Conservation (phyloP, 495 filamentous ascomycete genomes). For the Hyaloscypha finlandica region DNA sequence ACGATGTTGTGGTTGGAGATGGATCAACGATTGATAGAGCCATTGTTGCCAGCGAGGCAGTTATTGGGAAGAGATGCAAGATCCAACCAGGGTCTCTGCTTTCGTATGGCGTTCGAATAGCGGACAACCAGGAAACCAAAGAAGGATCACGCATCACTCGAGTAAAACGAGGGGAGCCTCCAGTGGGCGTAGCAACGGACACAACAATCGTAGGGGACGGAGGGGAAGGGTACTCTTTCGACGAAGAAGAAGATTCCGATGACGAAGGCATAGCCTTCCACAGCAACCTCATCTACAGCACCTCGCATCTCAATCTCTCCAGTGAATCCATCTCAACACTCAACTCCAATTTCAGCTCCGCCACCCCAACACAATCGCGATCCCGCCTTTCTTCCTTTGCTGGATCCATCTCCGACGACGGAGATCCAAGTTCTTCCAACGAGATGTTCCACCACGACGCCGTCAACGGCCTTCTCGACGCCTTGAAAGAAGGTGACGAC, state of each 20-base stretch:
- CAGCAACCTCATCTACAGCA: constrained; percentile 64
- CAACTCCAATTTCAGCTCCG: constrained; percentile 41
- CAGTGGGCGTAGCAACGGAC: constrained; percentile 49
- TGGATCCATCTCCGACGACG: constrained; percentile 44
- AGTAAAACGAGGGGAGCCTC: constrained; percentile 38
- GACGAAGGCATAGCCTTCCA: constrained; percentile 42
- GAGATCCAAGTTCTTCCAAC: constrained; percentile 43
- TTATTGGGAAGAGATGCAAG: constrained; percentile 68
- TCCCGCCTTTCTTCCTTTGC: constrained; percentile 53
- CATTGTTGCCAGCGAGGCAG: constrained; percentile 71
- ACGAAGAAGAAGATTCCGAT: constrained; percentile 52
- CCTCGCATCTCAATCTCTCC: constrained; percentile 68
- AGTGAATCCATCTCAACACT: constrained; percentile 74
- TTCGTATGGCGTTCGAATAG: constrained; percentile 75
- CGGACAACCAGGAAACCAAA: constrained; percentile 53
- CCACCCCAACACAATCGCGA: constrained; percentile 34
- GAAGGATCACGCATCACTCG: constrained; percentile 57
- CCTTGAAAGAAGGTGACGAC: constrained; percentile 69
- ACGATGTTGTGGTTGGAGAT: constrained; percentile 74
- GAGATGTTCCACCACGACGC: constrained; percentile 85
- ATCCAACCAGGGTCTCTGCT: constrained; percentile 74
- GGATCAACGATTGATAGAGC: constrained; percentile 67
- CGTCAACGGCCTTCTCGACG: constrained; percentile 77
- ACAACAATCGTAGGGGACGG: constrained; percentile 59
- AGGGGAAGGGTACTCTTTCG: constrained; percentile 47